A percentile compares a stretch with the other conserved stretches of the same genome.
phyloP scores from a whole-genome alignment of 169 alveolate genomes.

The Cytauxzoon felis region DNA sequence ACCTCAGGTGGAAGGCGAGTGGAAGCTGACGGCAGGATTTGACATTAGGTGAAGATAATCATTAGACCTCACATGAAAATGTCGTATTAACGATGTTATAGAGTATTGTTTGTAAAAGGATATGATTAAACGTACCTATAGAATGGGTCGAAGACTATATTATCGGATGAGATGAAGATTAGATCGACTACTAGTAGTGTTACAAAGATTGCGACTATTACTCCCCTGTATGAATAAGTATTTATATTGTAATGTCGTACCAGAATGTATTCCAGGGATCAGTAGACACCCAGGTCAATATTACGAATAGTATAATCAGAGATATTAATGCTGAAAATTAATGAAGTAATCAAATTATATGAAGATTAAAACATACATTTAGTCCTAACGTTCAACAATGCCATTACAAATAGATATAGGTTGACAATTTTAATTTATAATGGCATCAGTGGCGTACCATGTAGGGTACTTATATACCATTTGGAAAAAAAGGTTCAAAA shows the following conservation, averaged over 20 bases:
- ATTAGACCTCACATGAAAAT: no score
- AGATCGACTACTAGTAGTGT: constrained; percentile 22
- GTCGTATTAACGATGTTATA: no score
- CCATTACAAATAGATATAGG: no score
- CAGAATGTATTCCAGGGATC: constrained; percentile 51
- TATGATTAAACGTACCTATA: constrained; percentile 32
- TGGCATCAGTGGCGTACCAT: no score
- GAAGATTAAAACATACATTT: constrained; percentile 33
- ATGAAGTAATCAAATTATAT: not conserved
- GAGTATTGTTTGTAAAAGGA: no score
- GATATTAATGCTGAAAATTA: constrained; percentile 39
- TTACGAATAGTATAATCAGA: constrained; percentile 12
- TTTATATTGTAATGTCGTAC: not conserved
- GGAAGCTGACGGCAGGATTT: no score
- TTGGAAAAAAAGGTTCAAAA: no score
- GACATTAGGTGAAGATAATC: no score
- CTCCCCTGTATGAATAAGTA: constrained; percentile 6
- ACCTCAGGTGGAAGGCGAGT: no score
- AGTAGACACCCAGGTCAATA: constrained; percentile 18
- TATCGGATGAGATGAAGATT: constrained; percentile 30
- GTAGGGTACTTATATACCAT: no score
- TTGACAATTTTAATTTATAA: no score
- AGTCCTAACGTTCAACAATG: constrained; percentile 31
- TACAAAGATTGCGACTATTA: constrained; percentile 10
- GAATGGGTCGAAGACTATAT: constrained; percentile 52